A percentile compares a stretch with the other conserved stretches of the same genome.
These are phyloP conservation scores for Besnoitia besnoiti DNA, from an alignment of 169 alveolate species.

Conservation along the genomic window DNA sequence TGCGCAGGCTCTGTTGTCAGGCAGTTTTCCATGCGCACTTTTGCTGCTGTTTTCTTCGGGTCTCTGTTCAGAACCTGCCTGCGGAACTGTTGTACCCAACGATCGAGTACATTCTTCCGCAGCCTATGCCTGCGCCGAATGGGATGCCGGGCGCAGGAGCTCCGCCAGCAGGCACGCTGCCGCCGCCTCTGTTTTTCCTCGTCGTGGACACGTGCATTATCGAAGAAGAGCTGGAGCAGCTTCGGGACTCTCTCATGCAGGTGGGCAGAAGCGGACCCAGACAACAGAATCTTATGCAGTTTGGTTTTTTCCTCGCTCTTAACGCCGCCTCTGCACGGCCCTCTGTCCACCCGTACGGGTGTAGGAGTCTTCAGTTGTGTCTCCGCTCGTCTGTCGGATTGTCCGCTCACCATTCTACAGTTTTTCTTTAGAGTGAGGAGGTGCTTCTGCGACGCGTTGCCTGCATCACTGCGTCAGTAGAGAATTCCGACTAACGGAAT, in stretches of 20 bases:
- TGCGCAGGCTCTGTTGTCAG: too few species aligned
- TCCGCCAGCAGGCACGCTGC: conserved; percentile 38
- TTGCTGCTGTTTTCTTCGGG: background rate
- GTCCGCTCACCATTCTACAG: too few species aligned
- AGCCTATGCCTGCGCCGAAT: conserved; percentile 71
- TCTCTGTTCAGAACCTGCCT: conserved; percentile 89
- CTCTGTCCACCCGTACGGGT: too few species aligned
- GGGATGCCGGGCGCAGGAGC: conserved; percentile 52
- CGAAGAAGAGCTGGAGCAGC: conserved; percentile 94
- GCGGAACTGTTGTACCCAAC: conserved; percentile 96
- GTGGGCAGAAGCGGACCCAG: too few species aligned
- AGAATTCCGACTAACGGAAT: too few species aligned
- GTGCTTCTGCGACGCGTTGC: too few species aligned
- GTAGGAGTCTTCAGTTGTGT: too few species aligned
- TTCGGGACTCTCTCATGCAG: conserved; percentile 96
- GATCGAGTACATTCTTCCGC: conserved; percentile 96
- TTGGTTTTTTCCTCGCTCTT: too few species aligned
- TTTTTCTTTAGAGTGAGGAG: too few species aligned
- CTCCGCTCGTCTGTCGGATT: background rate
- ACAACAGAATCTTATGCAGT: too few species aligned
- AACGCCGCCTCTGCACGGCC: too few species aligned
- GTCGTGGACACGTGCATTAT: conserved; percentile 95
- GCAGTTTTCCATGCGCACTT: background rate
- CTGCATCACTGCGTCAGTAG: too few species aligned
- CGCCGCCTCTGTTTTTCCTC: conserved; percentile 94